These are phyloP conservation scores for Debaryomycetaceae sp. DNA, from an alignment of 1,139 yeast genomes.

Conservation along the genomic window DNA sequence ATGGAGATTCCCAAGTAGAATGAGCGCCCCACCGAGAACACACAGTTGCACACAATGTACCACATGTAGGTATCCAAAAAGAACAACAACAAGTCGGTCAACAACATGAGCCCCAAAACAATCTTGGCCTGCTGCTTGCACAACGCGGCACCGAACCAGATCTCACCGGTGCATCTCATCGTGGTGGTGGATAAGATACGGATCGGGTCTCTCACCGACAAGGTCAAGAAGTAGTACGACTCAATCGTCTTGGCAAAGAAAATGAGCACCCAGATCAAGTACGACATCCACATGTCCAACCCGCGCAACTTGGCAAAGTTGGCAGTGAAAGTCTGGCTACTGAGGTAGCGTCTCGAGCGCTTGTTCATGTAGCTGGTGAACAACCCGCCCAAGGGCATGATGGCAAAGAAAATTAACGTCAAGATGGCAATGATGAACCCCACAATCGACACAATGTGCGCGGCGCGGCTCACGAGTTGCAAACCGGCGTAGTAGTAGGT, in stretches of 20 bases:
- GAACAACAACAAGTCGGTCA: slow-evolving; percentile 89
- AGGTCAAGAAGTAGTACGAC: slow-evolving; percentile 88
- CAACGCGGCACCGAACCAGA: slow-evolving; percentile 71
- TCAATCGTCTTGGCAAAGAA: slow-evolving; percentile 85
- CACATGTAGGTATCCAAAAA: slow-evolving; percentile 98
- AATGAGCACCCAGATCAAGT: slow-evolving; percentile 82
- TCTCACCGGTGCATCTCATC: slow-evolving; percentile 73
- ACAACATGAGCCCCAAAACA: slow-evolving; percentile 85
- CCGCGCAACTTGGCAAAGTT: slow-evolving; percentile 78
- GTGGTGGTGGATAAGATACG: slow-evolving; percentile 51
- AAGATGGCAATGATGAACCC: slow-evolving; percentile 85
- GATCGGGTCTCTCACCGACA: slow-evolving; percentile 91
- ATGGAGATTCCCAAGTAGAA: slow-evolving; percentile 98
- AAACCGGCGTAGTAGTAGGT: slow-evolving; percentile 81
- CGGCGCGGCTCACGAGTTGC: slow-evolving; percentile 64
- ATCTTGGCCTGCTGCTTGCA: slow-evolving; percentile 86
- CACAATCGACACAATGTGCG: slow-evolving; percentile 78
- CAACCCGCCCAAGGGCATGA: slow-evolving; percentile 97
- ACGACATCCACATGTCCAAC: slow-evolving; percentile 94
- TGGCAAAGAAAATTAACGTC: slow-evolving; percentile 78
- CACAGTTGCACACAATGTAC: slow-evolving; percentile 93
- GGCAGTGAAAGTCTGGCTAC: slow-evolving; percentile 96
- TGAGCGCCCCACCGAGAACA: slow-evolving; percentile 94
- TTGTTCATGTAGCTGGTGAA: slow-evolving; percentile 91
- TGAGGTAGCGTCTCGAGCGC: slow-evolving; percentile 82